Conservation (phyloP, 108 stramenopile species). For the Nitzschia sp. region DNA sequence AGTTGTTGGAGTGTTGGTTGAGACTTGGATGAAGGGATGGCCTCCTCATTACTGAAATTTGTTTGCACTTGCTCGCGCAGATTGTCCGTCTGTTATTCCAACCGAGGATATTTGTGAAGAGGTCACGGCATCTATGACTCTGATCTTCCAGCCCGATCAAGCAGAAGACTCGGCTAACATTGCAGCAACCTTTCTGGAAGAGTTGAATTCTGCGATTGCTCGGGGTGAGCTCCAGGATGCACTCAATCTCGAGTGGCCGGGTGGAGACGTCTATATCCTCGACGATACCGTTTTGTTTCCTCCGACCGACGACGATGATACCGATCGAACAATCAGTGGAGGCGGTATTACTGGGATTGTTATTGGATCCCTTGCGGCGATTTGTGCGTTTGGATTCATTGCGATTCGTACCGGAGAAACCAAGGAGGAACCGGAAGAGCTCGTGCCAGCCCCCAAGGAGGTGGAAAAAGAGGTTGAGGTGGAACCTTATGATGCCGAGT, state of each 20-base stretch:
- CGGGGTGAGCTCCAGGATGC: conserved; percentile 30
- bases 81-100: conserved; percentile 4
- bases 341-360: conserved; percentile 56
- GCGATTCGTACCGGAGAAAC: conserved; percentile 8
- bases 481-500: conserved; percentile 15
- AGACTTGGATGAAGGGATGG: neutral
- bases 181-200: conserved; percentile 3
- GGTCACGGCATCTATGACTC: conserved; percentile 15
- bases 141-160: conserved; percentile 28
- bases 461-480: neutral
- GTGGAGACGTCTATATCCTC: conserved; percentile 29
- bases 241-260: conserved; percentile 15
- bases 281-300: conserved; percentile 3
- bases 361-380: conserved; percentile 31
- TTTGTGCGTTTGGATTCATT: conserved; percentile 22
- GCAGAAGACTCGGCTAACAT: neutral
- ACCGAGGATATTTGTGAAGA: conserved; percentile 17
- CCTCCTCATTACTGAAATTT: neutral
- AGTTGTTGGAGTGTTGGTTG: neutral
- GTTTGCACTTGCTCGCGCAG: neutral
- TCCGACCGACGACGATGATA: neutral
- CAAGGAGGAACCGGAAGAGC: conserved; percentile 31
- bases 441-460: neutral
- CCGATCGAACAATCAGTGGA: neutral
- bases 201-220: conserved; percentile 23